Evolutionary conservation across 73 alveolate genomes (phyloP).

Genomic region (Tetrahymena borealis): DNA sequence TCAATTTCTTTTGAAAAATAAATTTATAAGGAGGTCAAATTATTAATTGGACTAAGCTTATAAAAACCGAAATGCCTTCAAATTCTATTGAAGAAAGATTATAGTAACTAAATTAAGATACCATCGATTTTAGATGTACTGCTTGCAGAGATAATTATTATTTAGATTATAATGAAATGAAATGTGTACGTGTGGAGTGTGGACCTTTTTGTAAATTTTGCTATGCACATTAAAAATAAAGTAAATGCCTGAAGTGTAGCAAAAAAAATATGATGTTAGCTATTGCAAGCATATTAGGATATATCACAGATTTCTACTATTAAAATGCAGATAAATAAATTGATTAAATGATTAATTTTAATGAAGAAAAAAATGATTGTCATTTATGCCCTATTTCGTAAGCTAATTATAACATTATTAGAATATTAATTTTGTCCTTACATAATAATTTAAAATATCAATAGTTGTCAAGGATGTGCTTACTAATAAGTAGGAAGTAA

Average conservation of each 20-base stretch:
- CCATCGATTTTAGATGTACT: neutral
- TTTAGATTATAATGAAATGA: neutral
- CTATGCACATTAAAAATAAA: neutral
- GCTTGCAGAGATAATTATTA: neutral
- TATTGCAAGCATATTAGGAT: neutral
- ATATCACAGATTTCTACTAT: neutral
- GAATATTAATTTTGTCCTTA: no score
- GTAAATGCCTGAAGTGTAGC: neutral
- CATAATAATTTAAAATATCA: no score
- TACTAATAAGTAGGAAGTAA: no score
- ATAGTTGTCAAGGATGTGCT: no score
- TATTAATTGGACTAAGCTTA: no score
- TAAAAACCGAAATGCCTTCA: neutral
- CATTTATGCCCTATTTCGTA: neutral
- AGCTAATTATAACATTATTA: neutral
- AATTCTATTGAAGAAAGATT: neutral
- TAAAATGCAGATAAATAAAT: neutral
- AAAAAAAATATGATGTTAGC: neutral
- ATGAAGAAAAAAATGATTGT: neutral
- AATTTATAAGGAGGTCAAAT: no score
- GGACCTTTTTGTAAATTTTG: neutral
- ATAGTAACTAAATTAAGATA: neutral
- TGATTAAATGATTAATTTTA: neutral
- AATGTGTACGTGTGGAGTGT: neutral
- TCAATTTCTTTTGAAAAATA: no score